phyloP scores from a whole-genome alignment of 495 filamentous ascomycete species.

The Penicillium silybi region DNA sequence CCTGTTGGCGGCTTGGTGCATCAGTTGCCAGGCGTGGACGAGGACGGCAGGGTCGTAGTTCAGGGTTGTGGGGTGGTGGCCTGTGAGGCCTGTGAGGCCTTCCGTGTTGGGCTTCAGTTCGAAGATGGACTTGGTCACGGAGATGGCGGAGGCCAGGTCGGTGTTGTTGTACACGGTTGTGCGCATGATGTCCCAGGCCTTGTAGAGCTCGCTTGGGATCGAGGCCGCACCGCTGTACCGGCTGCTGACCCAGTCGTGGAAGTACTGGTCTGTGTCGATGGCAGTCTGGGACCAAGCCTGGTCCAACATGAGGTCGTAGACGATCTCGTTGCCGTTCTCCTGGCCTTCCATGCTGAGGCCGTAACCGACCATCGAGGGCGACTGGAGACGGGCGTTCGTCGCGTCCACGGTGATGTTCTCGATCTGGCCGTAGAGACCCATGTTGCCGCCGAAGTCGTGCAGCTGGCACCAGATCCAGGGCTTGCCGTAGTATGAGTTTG shows the following conservation, averaged over 20 bases:
- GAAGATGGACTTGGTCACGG: constrained; percentile 46
- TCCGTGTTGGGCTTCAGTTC: constrained; percentile 40
- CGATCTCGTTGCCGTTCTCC: constrained; percentile 54
- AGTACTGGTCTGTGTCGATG: constrained; percentile 44
- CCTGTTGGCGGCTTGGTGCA: constrained; percentile 34
- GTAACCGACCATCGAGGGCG: constrained; percentile 3
- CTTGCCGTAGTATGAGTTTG: constrained; percentile 49
- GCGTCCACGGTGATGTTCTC: constrained; percentile 46
- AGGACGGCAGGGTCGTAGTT: constrained; percentile 41
- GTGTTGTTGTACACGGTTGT: constrained; percentile 52
- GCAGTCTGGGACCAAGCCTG: constrained; percentile 48
- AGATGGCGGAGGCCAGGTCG: constrained; percentile 31
- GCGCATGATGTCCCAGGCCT: constrained; percentile 46
- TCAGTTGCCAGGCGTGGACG: constrained; percentile 37
- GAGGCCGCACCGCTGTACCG: constrained; percentile 37
- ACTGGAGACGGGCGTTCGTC: not conserved
- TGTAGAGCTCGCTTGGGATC: constrained; percentile 35
- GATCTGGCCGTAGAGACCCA: constrained; percentile 51
- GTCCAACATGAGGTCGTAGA: constrained; percentile 48
- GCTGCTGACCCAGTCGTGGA: constrained; percentile 42
- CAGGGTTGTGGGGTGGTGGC: constrained; percentile 39
- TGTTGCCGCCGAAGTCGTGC: constrained; percentile 49
- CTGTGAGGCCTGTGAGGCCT: constrained; percentile 34
- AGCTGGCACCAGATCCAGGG: constrained; percentile 52
- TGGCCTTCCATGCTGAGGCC: constrained; percentile 43